Conservation (phyloP, 805 yeast species). For the Metschnikowia shivogae region DNA sequence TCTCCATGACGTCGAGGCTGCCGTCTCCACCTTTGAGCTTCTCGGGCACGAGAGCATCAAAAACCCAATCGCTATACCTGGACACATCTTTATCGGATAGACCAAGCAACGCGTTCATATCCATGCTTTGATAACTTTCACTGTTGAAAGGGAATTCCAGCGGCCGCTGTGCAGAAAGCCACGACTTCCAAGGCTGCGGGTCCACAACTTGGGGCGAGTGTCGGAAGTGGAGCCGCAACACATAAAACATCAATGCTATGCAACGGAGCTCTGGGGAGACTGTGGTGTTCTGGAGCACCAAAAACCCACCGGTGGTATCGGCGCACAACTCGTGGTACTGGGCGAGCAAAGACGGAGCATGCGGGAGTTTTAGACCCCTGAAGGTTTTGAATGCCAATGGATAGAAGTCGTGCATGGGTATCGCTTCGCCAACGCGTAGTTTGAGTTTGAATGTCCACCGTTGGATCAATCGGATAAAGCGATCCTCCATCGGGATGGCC, state of each 20-base stretch:
- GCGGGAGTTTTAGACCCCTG: slow-evolving; percentile 41
- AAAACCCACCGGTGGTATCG: slow-evolving; percentile 8
- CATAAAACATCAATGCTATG: slow-evolving; percentile 27
- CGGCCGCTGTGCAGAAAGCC: slow-evolving; percentile 14
- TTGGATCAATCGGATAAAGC: slow-evolving; percentile 25
- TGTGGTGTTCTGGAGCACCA: slow-evolving; percentile 4
- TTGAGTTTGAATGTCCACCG: slow-evolving; percentile 7
- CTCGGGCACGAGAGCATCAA: slow-evolving; percentile 28
- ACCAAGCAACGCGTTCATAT: slow-evolving; percentile 30
- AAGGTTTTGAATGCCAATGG: slow-evolving; percentile 39
- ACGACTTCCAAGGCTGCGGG: slow-evolving; percentile 18
- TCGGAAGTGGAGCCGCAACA: slow-evolving; percentile 28
- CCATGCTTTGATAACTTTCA: slow-evolving; percentile 11
- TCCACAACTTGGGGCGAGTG: slow-evolving; percentile 9
- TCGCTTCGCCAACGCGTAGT: slow-evolving; percentile 1
- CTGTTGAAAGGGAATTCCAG: slow-evolving; percentile 8
- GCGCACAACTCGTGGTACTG: slow-evolving; percentile 25
- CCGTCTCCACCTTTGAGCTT: slow-evolving; percentile 17
- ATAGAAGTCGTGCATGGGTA: slow-evolving; percentile 27
- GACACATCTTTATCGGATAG: slow-evolving; percentile 49
- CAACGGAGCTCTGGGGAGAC: slow-evolving; percentile 36
- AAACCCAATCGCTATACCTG: slow-evolving; percentile 50
- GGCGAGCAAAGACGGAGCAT: slow-evolving; percentile 45
- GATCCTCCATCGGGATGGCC: slow-evolving; percentile 36
- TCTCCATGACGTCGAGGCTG: slow-evolving; percentile 24